phyloP scores from a whole-genome alignment of 2,329 filamentous ascomycete species.

The Aaosphaeria pasadenensis region DNA sequence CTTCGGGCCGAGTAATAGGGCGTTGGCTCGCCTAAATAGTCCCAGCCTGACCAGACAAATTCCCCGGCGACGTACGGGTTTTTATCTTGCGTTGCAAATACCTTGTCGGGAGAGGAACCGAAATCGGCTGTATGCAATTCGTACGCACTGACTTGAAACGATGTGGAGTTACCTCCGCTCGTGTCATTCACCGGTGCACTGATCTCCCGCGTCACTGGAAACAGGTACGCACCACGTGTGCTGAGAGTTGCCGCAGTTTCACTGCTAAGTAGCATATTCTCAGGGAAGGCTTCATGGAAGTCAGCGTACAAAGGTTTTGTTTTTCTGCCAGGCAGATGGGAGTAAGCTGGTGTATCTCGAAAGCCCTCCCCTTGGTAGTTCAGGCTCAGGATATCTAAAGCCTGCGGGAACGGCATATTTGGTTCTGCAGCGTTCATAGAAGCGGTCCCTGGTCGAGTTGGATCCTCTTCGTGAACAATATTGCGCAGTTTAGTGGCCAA shows the following conservation, averaged over 20 bases:
- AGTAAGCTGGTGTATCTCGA: conserved; percentile 28
- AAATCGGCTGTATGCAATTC: conserved; percentile 50
- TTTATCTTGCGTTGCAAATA: conserved; percentile 49
- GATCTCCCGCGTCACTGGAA: conserved; percentile 46
- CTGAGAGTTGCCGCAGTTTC: conserved; percentile 44
- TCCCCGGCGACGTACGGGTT: conserved; percentile 53
- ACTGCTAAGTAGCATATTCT: conserved; percentile 42
- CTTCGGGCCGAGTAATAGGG: conserved; percentile 49
- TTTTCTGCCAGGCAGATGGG: conserved; percentile 27
- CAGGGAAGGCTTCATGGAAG: conserved; percentile 47
- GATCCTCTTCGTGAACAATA: conserved; percentile 48
- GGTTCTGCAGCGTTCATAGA: conserved; percentile 49
- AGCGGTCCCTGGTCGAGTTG: conserved; percentile 45
- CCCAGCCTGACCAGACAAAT: conserved; percentile 53
- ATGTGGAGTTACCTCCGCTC: conserved; percentile 33
- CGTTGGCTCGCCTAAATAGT: conserved; percentile 52
- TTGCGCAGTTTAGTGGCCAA: conserved; percentile 38
- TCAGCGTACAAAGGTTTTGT: conserved; percentile 41
- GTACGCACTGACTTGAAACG: conserved; percentile 47
- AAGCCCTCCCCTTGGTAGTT: conserved; percentile 58
- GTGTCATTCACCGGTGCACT: conserved; percentile 40
- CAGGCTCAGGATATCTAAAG: conserved; percentile 49
- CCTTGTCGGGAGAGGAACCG: conserved; percentile 53
- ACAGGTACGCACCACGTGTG: conserved; percentile 52
- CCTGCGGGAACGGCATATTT: conserved; percentile 36